Evolutionary conservation across 805 yeast species (phyloP).

Genomic region (Starmerella kuoi): DNA sequence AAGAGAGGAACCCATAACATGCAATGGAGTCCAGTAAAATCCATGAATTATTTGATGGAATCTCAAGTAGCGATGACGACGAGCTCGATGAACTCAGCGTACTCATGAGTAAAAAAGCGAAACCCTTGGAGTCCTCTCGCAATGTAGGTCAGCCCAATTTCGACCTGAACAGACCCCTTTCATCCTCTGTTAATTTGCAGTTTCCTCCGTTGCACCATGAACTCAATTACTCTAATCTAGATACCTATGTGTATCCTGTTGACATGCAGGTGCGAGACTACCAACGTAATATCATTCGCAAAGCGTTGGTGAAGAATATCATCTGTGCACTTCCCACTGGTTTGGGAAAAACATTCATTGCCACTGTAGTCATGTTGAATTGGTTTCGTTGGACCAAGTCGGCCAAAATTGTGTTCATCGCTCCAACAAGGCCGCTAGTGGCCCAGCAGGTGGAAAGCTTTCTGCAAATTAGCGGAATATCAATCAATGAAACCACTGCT

Average conservation of each 20-base stretch:
- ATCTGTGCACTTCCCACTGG: conserved; percentile 95
- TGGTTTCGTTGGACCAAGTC: conserved; percentile 71
- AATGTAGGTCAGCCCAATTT: not conserved
- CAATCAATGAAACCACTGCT: conserved; percentile 45
- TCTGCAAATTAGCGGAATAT: conserved; percentile 72
- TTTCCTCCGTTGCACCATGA: conserved; percentile 30
- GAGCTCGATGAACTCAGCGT: not conserved
- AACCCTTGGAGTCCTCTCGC: not conserved
- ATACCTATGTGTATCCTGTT: conserved; percentile 65
- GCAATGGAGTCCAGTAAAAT: not conserved
- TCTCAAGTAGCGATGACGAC: conserved; percentile 1
- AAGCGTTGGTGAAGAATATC: conserved; percentile 59
- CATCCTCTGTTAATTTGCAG: not conserved
- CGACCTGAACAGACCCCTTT: not conserved
- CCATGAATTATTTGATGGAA: not conserved
- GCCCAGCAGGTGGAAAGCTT: conserved; percentile 95
- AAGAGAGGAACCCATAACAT: no score
- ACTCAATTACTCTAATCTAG: conserved; percentile 32
- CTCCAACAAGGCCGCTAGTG: conserved; percentile 92
- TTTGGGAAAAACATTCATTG: conserved; percentile 91
- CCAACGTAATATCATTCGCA: conserved; percentile 66
- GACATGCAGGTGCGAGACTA: conserved; percentile 77
- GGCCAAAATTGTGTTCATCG: conserved; percentile 81
- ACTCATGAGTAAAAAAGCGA: not conserved
- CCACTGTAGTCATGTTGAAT: conserved; percentile 85